Conservation (phyloP, 148 eudicot genomes). For the Limonium bicolor region DNA sequence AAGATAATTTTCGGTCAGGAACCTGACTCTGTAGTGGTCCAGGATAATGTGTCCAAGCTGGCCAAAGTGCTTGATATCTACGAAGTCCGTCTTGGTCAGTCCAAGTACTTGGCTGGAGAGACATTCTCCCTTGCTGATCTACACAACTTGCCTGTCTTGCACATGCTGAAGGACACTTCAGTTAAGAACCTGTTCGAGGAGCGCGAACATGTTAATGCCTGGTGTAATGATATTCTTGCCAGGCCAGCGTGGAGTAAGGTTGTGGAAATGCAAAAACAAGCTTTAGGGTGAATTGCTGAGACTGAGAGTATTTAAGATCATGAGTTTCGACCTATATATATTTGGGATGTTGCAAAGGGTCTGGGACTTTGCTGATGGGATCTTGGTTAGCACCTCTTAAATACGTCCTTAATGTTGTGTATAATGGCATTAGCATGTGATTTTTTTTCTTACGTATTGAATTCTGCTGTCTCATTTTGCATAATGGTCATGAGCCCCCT, state of each 20-base stretch:
- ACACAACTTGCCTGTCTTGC: constrained; percentile 13
- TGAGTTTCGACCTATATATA: constrained; percentile 34
- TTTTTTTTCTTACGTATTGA: no score
- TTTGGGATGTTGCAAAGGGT: no score
- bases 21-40: constrained; percentile 1
- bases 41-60: constrained; percentile 11
- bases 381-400: no score
- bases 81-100: constrained; percentile 12
- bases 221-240: constrained; percentile 14
- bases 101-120: constrained; percentile 20
- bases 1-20: constrained; percentile 5
- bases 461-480: no score
- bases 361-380: no score
- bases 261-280: constrained; percentile 1
- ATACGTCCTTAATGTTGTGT: no score
- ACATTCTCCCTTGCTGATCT: constrained; percentile 16
- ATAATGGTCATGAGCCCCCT: no score
- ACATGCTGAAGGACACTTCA: constrained; percentile 7
- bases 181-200: constrained; percentile 11
- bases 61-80: constrained; percentile 17
- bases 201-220: constrained; percentile 13
- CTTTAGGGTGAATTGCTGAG: no score
- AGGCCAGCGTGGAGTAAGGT: constrained; percentile 25
- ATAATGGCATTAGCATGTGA: no score
- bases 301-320: constrained; percentile 4